Percentiles rank a stretch among this genome's conserved stretches.
These are phyloP conservation scores for Fraxinus ornus DNA, from an alignment of 305 asterid genomes.

Conservation along the genomic window DNA sequence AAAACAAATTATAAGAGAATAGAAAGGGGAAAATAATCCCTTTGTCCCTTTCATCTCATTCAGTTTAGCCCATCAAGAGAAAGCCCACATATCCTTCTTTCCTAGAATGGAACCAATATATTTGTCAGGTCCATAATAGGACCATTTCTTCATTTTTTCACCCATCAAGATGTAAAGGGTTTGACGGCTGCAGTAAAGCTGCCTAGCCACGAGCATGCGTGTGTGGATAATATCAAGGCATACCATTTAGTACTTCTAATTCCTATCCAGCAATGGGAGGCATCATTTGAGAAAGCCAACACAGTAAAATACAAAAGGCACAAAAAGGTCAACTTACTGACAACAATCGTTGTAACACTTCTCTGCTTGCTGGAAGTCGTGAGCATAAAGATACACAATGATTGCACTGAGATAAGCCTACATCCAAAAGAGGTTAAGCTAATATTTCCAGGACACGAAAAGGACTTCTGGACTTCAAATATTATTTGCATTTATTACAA, in stretches of 20 bases:
- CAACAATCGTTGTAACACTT: conserved; percentile 94
- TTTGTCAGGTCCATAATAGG: neutral
- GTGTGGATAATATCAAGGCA: neutral
- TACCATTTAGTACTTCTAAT: neutral
- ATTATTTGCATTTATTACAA: neutral
- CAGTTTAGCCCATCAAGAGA: neutral
- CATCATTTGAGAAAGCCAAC: neutral
- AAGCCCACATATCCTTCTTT: neutral
- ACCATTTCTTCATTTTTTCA: neutral
- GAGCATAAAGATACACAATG: conserved; percentile 86
- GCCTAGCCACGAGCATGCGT: neutral
- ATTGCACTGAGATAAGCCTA: conserved; percentile 98
- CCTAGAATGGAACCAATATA: neutral
- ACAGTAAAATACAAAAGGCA: neutral
- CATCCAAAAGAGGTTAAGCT: conserved; percentile 33
- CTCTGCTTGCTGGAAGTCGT: conserved; percentile 89
- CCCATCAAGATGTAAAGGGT: neutral
- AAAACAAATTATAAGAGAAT: neutral
- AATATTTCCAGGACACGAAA: neutral
- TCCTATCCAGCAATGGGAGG: neutral
- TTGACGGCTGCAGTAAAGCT: neutral
- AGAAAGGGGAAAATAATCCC: neutral
- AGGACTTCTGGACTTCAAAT: neutral
- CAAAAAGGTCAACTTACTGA: conserved; percentile 66
- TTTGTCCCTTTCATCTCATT: neutral